Evolutionary conservation across 129 eudicot species (phyloP).

Genomic region (Centrapalus pauciflorus): DNA sequence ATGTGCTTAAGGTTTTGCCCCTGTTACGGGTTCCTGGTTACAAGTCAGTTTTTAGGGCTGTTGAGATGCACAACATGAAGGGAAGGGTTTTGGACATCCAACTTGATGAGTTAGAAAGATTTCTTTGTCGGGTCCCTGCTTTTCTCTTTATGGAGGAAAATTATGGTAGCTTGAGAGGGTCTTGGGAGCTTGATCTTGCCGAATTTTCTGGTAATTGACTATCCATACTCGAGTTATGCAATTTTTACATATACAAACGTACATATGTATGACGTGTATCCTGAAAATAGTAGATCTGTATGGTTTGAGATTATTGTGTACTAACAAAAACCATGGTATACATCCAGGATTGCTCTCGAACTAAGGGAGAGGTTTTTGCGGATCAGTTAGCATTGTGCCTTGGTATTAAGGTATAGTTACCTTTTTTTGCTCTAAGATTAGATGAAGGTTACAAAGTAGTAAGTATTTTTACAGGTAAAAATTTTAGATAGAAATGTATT

Average conservation of each 20-base stretch:
- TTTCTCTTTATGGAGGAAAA: slow-evolving; percentile 38
- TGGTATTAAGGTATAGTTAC: too few relatives aligned
- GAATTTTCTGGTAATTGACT: slow-evolving; percentile 36
- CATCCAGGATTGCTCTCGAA: too few relatives aligned
- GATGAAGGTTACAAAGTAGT: too few relatives aligned
- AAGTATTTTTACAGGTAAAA: too few relatives aligned
- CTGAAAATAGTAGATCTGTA: too few relatives aligned
- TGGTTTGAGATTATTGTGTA: too few relatives aligned
- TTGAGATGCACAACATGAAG: slow-evolving; percentile 6
- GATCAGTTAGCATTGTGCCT: too few relatives aligned
- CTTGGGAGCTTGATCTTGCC: slow-evolving; percentile 59
- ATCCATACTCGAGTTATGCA: neutral
- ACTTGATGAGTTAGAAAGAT: slow-evolving; percentile 33
- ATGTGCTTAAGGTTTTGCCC: slow-evolving; percentile 14
- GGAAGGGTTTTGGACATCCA: slow-evolving; percentile 24
- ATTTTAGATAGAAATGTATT: too few relatives aligned
- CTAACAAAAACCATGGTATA: too few relatives aligned
- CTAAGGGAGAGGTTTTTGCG: too few relatives aligned
- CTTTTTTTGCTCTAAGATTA: too few relatives aligned
- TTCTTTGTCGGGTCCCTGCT: slow-evolving; percentile 54
- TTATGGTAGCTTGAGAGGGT: slow-evolving; percentile 37
- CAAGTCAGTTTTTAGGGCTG: slow-evolving; percentile 45
- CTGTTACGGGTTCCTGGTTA: slow-evolving; percentile 30
- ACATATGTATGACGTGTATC: too few relatives aligned
- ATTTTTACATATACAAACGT: neutral